phyloP scores from a whole-genome alignment of 1,284 basidiomycete species.

The Microbotryum silenes-acaulis region DNA sequence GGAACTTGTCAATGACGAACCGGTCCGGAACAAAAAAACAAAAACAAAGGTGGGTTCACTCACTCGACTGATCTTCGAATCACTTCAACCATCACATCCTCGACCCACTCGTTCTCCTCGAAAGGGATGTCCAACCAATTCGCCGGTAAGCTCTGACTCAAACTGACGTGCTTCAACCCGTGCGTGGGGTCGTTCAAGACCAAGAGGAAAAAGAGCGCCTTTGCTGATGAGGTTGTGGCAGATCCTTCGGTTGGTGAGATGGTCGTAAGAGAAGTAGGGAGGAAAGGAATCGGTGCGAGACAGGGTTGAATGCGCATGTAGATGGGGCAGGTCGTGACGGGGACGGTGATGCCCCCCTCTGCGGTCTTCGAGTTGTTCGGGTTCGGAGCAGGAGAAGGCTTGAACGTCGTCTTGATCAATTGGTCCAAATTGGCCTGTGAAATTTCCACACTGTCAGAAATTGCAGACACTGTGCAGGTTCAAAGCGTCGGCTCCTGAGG shows the following conservation, averaged over 20 bases:
- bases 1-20: no score
- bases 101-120: conserved; percentile 82
- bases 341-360: conserved; percentile 44
- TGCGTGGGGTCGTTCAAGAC: conserved; percentile 75
- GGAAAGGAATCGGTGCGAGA: conserved; percentile 52
- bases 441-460: not conserved
- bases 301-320: conserved; percentile 91
- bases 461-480: not conserved
- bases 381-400: conserved; percentile 27
- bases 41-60: not conserved
- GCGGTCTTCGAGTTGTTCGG: conserved; percentile 30
- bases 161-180: conserved; percentile 61
- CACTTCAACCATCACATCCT: conserved; percentile 79
- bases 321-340: conserved; percentile 81
- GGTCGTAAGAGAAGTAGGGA: conserved; percentile 27
- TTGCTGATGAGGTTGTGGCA: conserved; percentile 61
- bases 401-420: conserved; percentile 55
- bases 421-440: conserved; percentile 70
- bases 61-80: conserved; percentile 59
- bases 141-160: conserved; percentile 70
- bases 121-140: conserved; percentile 83
- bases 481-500: not conserved
- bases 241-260: conserved; percentile 41
- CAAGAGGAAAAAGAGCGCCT: conserved; percentile 73
- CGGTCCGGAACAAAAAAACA: not conserved